Evolutionary conservation across 345 rosid genomes (phyloP).

Genomic region (Cardamine chenopodiifolia): DNA sequence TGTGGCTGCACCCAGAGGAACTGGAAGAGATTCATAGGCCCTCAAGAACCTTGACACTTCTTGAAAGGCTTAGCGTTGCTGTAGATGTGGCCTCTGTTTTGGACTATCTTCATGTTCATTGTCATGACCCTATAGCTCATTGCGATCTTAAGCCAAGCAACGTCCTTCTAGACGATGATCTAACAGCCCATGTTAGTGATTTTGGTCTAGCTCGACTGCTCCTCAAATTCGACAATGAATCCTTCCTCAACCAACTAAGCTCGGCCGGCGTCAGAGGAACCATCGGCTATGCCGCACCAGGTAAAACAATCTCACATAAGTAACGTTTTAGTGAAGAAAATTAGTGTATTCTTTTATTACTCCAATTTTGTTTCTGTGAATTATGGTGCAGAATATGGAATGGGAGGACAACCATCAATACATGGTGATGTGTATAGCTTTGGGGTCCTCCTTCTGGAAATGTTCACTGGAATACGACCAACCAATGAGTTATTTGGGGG

Average conservation of each 20-base stretch:
- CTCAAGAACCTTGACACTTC: conserved; percentile 16
- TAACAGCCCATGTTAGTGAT: conserved; percentile 25
- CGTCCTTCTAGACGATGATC: conserved; percentile 10
- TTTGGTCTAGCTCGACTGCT: conserved; percentile 33
- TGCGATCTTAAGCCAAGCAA: conserved; percentile 35
- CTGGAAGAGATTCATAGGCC: background rate
- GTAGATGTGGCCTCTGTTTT: conserved; percentile 30
- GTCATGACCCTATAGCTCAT: conserved; percentile 4
- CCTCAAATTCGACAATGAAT: background rate
- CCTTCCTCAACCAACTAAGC: background rate
- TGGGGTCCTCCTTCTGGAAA: background rate
- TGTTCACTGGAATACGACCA: conserved; percentile 29
- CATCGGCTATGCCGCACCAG: conserved; percentile 28
- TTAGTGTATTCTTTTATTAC: background rate
- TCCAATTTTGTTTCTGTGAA: background rate
- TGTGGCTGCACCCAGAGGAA: conserved; percentile 41
- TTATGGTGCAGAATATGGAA: conserved; percentile 38
- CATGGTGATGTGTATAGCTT: conserved; percentile 12
- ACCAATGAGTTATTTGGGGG: conserved; percentile 28
- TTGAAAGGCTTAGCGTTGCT: conserved; percentile 41
- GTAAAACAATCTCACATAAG: background rate
- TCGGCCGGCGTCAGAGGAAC: conserved; percentile 16
- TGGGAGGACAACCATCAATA: conserved; percentile 31
- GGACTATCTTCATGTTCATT: conserved; percentile 22
- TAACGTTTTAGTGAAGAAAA: background rate